These are phyloP conservation scores for Fermentozyma sake DNA, from an alignment of 1,139 yeast genomes.

Conservation along the genomic window DNA sequence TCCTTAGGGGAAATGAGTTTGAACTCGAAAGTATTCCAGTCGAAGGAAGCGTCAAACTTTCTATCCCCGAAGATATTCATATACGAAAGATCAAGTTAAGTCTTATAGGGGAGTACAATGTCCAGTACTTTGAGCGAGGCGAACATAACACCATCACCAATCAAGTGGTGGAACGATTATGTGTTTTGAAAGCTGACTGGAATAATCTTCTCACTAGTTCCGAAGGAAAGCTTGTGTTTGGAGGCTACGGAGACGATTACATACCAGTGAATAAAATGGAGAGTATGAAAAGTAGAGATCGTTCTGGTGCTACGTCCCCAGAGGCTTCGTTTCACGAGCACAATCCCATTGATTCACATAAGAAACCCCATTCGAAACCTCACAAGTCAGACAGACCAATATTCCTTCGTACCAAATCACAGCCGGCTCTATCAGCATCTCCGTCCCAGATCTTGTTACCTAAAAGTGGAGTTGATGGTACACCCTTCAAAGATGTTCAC, in stretches of 20 bases:
- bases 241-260: constrained; percentile 38
- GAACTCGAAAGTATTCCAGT: constrained; percentile 53
- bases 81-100: constrained; percentile 44
- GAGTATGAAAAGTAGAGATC: constrained; percentile 4
- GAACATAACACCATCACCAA: constrained; percentile 30
- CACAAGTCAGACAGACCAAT: constrained; percentile 15
- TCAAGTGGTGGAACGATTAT: constrained; percentile 46
- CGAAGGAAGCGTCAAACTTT: constrained; percentile 54
- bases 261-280: constrained; percentile 14
- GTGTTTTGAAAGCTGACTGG: constrained; percentile 56
- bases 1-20: constrained; percentile 54
- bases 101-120: constrained; percentile 49
- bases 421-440: constrained; percentile 9
- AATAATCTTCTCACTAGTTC: constrained; percentile 47
- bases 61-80: constrained; percentile 48
- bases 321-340: neutral
- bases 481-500: constrained; percentile 31
- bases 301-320: constrained; percentile 1
- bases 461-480: constrained; percentile 40
- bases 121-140: constrained; percentile 49
- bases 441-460: constrained; percentile 19
- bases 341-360: too few relatives aligned
- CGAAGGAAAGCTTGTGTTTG: constrained; percentile 42
- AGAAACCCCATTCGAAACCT: too few relatives aligned
- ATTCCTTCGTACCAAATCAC: constrained; percentile 16